phyloP scores from a whole-genome alignment of 192 early-diverging fungal genomes.

The Entrophospora sp. region DNA sequence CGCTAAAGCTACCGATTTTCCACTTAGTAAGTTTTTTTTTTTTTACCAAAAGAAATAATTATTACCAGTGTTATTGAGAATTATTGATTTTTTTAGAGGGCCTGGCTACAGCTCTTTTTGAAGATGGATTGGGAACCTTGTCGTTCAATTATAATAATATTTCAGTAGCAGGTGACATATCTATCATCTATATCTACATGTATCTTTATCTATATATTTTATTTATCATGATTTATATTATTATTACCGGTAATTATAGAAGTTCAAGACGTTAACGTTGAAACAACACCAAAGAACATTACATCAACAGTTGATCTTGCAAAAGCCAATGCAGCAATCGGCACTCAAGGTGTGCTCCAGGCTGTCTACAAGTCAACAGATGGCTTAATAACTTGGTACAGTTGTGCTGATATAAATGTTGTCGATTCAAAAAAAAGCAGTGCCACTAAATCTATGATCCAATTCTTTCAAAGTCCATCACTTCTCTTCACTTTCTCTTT shows the following conservation, averaged over 20 bases:
- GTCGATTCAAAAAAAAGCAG: no score
- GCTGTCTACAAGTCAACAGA: background rate
- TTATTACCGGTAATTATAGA: background rate
- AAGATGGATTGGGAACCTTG: no score
- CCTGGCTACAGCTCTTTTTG: background rate
- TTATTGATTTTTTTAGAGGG: background rate
- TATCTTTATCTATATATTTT: background rate
- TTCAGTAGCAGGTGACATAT: no score
- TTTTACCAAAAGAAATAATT: background rate
- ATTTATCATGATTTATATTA: background rate
- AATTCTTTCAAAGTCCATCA: no score
- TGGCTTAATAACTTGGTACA: background rate
- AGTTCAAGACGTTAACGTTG: background rate
- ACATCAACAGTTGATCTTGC: background rate
- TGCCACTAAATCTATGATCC: no score
- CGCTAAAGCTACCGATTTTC: background rate
- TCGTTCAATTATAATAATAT: no score
- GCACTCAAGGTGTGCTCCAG: slow-evolving; percentile 1
- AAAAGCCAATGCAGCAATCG: background rate
- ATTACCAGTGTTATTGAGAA: background rate
- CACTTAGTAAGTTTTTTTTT: background rate
- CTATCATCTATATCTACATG: no score
- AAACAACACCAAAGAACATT: no score
- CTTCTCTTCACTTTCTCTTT: no score
- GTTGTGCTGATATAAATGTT: slow-evolving; percentile 9